Evolutionary conservation across 352 stramenopile species (phyloP).

Genomic region (Labyrinthula sp.): DNA sequence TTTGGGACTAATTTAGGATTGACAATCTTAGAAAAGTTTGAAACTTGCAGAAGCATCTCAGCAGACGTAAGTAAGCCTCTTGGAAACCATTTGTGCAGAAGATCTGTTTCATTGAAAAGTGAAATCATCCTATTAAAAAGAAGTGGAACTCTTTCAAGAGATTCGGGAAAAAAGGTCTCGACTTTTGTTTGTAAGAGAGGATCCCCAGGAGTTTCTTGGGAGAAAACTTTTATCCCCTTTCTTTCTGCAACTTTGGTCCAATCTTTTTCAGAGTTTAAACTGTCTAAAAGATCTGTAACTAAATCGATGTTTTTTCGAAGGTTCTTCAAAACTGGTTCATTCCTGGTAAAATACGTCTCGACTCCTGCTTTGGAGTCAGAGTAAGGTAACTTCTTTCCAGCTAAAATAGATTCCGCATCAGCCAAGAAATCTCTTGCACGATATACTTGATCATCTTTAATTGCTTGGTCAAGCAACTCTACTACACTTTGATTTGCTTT

Average conservation of each 20-base stretch:
- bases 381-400: no score
- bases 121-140: constrained; percentile 12
- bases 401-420: constrained; percentile 1
- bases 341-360: no score
- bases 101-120: constrained; percentile 17
- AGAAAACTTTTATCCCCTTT: constrained; percentile 19
- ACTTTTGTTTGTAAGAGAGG: constrained; percentile 20
- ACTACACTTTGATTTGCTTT: not conserved
- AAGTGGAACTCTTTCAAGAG: constrained; percentile 4
- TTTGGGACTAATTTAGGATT: constrained; percentile 2
- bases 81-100: constrained; percentile 27
- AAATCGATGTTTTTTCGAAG: constrained; percentile 1
- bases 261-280: constrained; percentile 15
- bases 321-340: constrained; percentile 16
- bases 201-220: constrained; percentile 6
- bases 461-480: constrained; percentile 14
- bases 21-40: constrained; percentile 14
- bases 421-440: constrained; percentile 6
- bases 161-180: no score
- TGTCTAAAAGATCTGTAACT: constrained; percentile 1
- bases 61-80: constrained; percentile 7
- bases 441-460: constrained; percentile 18
- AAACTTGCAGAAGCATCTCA: constrained; percentile 19
- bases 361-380: no score
- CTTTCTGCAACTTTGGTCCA: constrained; percentile 4